Evolutionary conservation across 768 basidiomycete genomes (phyloP).

Genomic region (Lentinula edodes): DNA sequence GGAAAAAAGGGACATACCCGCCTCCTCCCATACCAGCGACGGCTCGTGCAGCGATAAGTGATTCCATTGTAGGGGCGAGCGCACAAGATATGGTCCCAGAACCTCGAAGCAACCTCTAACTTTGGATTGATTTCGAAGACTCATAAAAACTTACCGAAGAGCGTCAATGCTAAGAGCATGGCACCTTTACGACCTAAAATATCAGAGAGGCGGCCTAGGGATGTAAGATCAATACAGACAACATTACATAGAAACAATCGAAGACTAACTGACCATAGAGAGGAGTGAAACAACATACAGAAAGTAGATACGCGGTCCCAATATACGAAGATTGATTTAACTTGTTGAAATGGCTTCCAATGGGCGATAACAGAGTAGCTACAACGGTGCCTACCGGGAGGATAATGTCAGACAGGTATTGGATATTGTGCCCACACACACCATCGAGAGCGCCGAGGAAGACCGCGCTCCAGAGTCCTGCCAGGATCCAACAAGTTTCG

Average conservation of each 20-base stretch:
- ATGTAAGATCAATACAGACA: slow-evolving; percentile 16
- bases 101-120: slow-evolving; percentile 32
- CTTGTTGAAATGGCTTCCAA: slow-evolving; percentile 80
- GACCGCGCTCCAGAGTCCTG: slow-evolving; percentile 77
- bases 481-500: slow-evolving; percentile 68
- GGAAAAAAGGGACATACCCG: slow-evolving; percentile 49
- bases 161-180: slow-evolving; percentile 74
- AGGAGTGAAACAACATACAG: slow-evolving; percentile 88
- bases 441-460: slow-evolving; percentile 85
- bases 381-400: slow-evolving; percentile 66
- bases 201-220: slow-evolving; percentile 73
- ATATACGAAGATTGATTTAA: slow-evolving; percentile 81
- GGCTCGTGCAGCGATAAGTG: slow-evolving; percentile 74
- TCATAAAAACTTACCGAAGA: slow-evolving; percentile 59
- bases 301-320: slow-evolving; percentile 82
- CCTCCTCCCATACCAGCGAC: slow-evolving; percentile 92
- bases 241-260: not conserved
- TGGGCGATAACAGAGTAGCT: slow-evolving; percentile 78
- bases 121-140: slow-evolving; percentile 1
- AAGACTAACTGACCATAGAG: slow-evolving; percentile 57
- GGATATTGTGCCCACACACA: slow-evolving; percentile 22
- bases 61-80: slow-evolving; percentile 79
- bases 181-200: slow-evolving; percentile 83
- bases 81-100: slow-evolving; percentile 85
- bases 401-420: slow-evolving; percentile 4